Evolutionary conservation across 2,329 filamentous ascomycete species (phyloP).

Genomic region (Colletotrichum theobromicola): DNA sequence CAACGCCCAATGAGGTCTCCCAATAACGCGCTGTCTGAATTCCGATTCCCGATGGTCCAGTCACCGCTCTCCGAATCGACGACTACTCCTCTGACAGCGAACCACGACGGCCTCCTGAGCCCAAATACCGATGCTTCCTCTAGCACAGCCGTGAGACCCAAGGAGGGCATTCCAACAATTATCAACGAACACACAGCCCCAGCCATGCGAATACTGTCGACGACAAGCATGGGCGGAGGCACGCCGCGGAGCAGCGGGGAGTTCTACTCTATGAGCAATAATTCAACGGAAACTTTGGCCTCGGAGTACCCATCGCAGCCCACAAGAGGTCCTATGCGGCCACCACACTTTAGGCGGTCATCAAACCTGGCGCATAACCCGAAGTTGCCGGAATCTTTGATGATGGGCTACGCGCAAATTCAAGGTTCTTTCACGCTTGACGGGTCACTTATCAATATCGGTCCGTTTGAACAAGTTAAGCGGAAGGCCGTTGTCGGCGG

Average conservation of each 20-base stretch:
- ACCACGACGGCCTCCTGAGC: slow-evolving; percentile 45
- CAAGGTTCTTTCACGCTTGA: slow-evolving; percentile 92
- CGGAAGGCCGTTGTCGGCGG: slow-evolving; percentile 89
- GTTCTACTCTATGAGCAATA: slow-evolving; percentile 93
- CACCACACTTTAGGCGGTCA: slow-evolving; percentile 51
- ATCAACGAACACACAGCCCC: slow-evolving; percentile 62
- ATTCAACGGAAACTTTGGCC: slow-evolving; percentile 89
- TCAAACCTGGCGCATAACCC: slow-evolving; percentile 49
- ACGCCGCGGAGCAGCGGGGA: slow-evolving; percentile 93
- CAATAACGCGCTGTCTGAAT: slow-evolving; percentile 56
- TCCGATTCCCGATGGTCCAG: slow-evolving; percentile 59
- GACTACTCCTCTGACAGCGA: slow-evolving; percentile 30
- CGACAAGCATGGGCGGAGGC: slow-evolving; percentile 73
- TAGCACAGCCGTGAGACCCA: slow-evolving; percentile 42
- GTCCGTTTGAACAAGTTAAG: slow-evolving; percentile 94
- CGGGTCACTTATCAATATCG: slow-evolving; percentile 86
- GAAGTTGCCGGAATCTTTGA: slow-evolving; percentile 75
- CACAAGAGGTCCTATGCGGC: slow-evolving; percentile 40
- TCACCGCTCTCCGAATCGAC: slow-evolving; percentile 42
- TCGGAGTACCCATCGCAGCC: slow-evolving; percentile 77
- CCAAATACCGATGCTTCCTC: slow-evolving; percentile 31
- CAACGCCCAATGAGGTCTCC: slow-evolving; percentile 45
- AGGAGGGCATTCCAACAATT: slow-evolving; percentile 52
- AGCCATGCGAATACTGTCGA: slow-evolving; percentile 74
- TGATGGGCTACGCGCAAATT: slow-evolving; percentile 98